Evolutionary conservation across 2,329 filamentous ascomycete genomes (phyloP).

Genomic region (Penicillium thymicola): DNA sequence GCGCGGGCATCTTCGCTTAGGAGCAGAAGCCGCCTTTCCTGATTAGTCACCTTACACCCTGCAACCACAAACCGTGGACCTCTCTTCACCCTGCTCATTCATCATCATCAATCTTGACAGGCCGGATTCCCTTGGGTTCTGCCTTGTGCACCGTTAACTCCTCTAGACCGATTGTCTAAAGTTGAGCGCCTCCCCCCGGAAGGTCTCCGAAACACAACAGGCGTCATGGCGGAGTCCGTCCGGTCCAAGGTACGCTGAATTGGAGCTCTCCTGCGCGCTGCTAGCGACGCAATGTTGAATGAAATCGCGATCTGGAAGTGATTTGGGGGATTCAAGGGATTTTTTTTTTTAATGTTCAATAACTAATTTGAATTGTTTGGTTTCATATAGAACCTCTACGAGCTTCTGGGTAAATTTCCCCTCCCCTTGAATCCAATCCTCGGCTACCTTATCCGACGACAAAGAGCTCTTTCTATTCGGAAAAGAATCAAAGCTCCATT

Average conservation of each 20-base stretch:
- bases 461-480: neutral
- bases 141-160: constrained; percentile 30
- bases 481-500: constrained; percentile 6
- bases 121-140: constrained; percentile 34
- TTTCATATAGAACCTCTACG: constrained; percentile 79
- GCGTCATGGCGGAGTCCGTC: constrained; percentile 51
- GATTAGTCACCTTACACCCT: constrained; percentile 28
- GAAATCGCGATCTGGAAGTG: constrained; percentile 6
- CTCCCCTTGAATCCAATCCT: constrained; percentile 19
- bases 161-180: constrained; percentile 44
- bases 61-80: constrained; percentile 36
- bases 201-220: constrained; percentile 47
- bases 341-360: constrained; percentile 8
- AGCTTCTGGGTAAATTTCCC: constrained; percentile 80
- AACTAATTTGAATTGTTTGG: constrained; percentile 20
- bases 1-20: constrained; percentile 36
- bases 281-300: neutral
- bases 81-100: constrained; percentile 27
- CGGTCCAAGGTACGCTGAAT: constrained; percentile 49
- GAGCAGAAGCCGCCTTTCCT: constrained; percentile 34
- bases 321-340: neutral
- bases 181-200: constrained; percentile 47
- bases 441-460: constrained; percentile 15
- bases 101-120: constrained; percentile 28
- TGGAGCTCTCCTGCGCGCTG: constrained; percentile 7